Evolutionary conservation across 306 rosid genomes (phyloP).

Genomic region (Luffa acutangula): DNA sequence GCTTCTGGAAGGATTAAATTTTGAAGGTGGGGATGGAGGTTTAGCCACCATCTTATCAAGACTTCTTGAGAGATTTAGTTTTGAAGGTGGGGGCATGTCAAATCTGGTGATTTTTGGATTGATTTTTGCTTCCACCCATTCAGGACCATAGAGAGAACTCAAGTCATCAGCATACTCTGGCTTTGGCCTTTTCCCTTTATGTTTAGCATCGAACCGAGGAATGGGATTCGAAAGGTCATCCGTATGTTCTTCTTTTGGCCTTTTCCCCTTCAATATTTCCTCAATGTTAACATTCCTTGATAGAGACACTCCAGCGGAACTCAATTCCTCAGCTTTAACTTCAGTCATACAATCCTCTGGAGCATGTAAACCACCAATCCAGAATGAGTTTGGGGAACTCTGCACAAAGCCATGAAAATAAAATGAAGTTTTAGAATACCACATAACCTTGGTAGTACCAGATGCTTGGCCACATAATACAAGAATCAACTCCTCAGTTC

Average conservation of each 20-base stretch:
- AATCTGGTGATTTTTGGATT: slow-evolving; percentile 20
- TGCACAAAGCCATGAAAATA: slow-evolving; percentile 11
- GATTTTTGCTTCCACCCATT: slow-evolving; percentile 48
- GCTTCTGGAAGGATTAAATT: slow-evolving; percentile 28
- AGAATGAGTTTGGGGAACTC: slow-evolving; percentile 16
- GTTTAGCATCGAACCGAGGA: slow-evolving; percentile 20
- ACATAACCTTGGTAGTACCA: not conserved
- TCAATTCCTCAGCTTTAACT: slow-evolving; percentile 38
- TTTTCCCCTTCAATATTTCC: slow-evolving; percentile 32
- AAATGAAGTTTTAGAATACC: not conserved
- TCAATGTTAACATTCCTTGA: slow-evolving; percentile 12
- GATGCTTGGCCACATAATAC: not conserved
- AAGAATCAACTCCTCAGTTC: not conserved
- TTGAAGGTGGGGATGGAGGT: slow-evolving; percentile 43
- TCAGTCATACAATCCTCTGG: slow-evolving; percentile 11
- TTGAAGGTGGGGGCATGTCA: slow-evolving; percentile 24
- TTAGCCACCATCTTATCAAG: slow-evolving; percentile 30
- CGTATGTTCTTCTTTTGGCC: slow-evolving; percentile 45
- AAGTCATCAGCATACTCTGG: slow-evolving; percentile 39
- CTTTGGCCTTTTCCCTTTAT: slow-evolving; percentile 51
- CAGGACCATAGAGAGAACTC: slow-evolving; percentile 20
- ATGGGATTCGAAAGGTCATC: slow-evolving; percentile 23
- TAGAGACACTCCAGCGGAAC: slow-evolving; percentile 22
- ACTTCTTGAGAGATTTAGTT: slow-evolving; percentile 30
- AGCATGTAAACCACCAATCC: slow-evolving; percentile 3